These are phyloP conservation scores for Populus tomentosa DNA, from an alignment of 441 rosid genomes.

Conservation along the genomic window DNA sequence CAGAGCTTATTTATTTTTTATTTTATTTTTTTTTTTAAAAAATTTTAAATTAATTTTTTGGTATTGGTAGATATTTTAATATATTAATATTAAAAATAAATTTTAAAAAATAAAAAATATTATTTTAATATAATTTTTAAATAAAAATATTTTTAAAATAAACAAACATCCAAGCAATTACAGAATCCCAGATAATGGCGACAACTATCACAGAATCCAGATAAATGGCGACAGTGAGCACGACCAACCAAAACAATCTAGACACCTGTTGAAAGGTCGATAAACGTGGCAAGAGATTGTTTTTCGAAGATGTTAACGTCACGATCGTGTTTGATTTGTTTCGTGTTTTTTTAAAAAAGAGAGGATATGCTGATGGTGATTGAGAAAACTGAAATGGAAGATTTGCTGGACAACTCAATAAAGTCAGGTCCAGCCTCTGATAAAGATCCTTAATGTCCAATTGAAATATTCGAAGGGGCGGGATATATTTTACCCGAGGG, in stretches of 20 bases:
- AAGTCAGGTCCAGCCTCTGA: neutral
- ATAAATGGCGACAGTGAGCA: neutral
- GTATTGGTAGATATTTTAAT: neutral
- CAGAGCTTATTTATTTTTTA: too few species aligned
- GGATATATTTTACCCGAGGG: neutral
- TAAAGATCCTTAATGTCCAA: neutral
- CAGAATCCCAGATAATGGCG: too few species aligned
- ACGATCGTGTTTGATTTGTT: neutral
- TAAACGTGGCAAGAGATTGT: neutral
- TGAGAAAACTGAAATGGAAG: neutral
- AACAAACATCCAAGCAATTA: neutral
- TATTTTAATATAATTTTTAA: too few species aligned
- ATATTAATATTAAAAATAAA: too few species aligned
- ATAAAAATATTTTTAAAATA: too few species aligned
- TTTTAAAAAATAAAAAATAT: too few species aligned
- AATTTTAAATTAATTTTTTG: too few species aligned
- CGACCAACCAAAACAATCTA: neutral
- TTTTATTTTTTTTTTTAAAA: too few species aligned
- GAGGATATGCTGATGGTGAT: too few species aligned
- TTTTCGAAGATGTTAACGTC: neutral
- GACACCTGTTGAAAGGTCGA: neutral
- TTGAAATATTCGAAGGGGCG: neutral
- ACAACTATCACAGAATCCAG: too few species aligned
- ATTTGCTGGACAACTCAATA: neutral
- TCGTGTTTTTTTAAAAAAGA: neutral